These are phyloP conservation scores for Aspergillus aculeatus DNA, from an alignment of 2,329 filamentous ascomycete species.

Conservation along the genomic window DNA sequence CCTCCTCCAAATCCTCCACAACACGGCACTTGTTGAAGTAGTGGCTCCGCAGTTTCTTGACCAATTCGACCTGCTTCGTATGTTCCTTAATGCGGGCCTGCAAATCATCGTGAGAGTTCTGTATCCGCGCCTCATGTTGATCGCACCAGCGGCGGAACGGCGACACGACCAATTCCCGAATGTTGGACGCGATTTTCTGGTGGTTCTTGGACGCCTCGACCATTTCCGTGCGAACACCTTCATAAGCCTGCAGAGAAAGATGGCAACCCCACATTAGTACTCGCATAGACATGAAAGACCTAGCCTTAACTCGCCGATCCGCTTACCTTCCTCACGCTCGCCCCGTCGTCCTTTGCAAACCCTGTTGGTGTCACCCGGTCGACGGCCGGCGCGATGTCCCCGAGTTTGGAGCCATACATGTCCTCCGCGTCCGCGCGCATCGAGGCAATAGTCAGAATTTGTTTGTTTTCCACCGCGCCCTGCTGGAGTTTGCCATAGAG, in stretches of 20 bases:
- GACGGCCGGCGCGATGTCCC: constrained; percentile 76
- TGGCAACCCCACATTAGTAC: not conserved
- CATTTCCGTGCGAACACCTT: constrained; percentile 91
- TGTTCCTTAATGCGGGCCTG: constrained; percentile 88
- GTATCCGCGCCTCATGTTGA: constrained; percentile 83
- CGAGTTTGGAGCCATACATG: constrained; percentile 74
- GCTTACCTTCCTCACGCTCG: constrained; percentile 86
- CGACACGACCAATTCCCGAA: constrained; percentile 89
- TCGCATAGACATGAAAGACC: not conserved
- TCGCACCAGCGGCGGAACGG: constrained; percentile 97
- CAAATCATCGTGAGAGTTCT: constrained; percentile 92
- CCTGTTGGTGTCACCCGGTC: constrained; percentile 75
- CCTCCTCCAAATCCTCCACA: constrained; percentile 94
- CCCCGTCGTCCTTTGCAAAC: constrained; percentile 89
- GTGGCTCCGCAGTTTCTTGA: constrained; percentile 89
- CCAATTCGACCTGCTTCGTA: constrained; percentile 83
- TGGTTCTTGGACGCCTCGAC: constrained; percentile 84
- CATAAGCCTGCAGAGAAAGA: constrained; percentile 68
- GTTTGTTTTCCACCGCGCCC: constrained; percentile 90
- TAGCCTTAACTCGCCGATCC: not conserved
- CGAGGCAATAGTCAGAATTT: constrained; percentile 85
- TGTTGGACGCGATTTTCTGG: constrained; percentile 93
- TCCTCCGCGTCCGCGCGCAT: constrained; percentile 97
- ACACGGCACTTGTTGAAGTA: constrained; percentile 99
- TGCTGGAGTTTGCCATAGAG: constrained; percentile 97